Evolutionary conservation across 306 rosid species (phyloP).

Genomic region (Rosa lucieae): DNA sequence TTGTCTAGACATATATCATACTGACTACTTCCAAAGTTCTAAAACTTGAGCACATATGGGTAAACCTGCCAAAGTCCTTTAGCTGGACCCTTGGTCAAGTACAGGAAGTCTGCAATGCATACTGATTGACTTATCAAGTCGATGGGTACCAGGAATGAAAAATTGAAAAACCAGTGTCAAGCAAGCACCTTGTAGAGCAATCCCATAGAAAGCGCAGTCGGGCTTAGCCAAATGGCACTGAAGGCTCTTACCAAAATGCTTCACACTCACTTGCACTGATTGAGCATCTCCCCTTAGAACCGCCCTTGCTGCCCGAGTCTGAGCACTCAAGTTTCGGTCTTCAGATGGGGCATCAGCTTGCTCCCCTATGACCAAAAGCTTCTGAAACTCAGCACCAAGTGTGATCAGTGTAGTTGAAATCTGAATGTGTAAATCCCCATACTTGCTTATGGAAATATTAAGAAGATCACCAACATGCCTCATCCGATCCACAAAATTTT

Average conservation of each 20-base stretch:
- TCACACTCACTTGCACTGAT: slow-evolving; percentile 86
- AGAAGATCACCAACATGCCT: slow-evolving; percentile 78
- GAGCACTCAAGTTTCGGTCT: slow-evolving; percentile 76
- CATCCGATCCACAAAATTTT: slow-evolving; percentile 90
- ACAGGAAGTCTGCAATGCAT: slow-evolving; percentile 96
- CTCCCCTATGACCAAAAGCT: slow-evolving; percentile 72
- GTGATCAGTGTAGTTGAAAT: slow-evolving; percentile 79
- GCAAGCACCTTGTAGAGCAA: slow-evolving; percentile 76
- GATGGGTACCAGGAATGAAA: slow-evolving; percentile 74
- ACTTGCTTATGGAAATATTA: slow-evolving; percentile 72
- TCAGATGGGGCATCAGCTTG: slow-evolving; percentile 67
- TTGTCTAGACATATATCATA: background rate
- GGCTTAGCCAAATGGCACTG: slow-evolving; percentile 91
- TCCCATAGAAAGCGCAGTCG: slow-evolving; percentile 95
- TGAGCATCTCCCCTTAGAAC: slow-evolving; percentile 77
- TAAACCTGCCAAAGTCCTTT: slow-evolving; percentile 26
- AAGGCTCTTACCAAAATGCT: slow-evolving; percentile 89
- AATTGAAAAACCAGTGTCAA: slow-evolving; percentile 66
- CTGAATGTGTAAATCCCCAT: slow-evolving; percentile 76
- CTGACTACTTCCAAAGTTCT: background rate
- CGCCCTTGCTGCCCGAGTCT: slow-evolving; percentile 60
- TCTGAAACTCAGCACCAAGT: slow-evolving; percentile 83
- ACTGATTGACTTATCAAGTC: slow-evolving; percentile 89
- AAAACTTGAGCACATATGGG: background rate
- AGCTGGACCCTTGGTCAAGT: slow-evolving; percentile 64